Evolutionary conservation across 352 stramenopile genomes (phyloP).

Genomic region (Globisporangium spinosum): DNA sequence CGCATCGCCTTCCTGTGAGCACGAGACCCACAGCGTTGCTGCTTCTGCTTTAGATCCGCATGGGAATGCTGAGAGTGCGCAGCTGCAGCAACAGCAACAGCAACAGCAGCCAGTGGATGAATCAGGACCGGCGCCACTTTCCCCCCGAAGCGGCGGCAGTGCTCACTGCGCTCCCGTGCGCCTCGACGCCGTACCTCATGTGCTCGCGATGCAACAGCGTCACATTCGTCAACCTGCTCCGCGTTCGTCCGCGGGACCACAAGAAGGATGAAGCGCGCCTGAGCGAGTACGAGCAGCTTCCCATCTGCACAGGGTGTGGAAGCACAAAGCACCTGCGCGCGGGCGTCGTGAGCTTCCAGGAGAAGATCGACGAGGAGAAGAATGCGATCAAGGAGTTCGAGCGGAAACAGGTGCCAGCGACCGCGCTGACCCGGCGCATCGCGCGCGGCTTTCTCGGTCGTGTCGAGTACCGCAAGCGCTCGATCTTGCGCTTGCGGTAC

Average conservation of each 20-base stretch:
- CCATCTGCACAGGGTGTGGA: constrained; percentile 56
- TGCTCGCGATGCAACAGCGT: constrained; percentile 78
- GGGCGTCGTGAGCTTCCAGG: constrained; percentile 71
- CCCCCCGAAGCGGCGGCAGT: constrained; percentile 4
- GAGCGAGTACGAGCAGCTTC: constrained; percentile 52
- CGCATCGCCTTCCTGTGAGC: neutral
- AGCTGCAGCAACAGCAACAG: neutral
- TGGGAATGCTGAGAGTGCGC: neutral
- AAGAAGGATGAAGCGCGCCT: constrained; percentile 19
- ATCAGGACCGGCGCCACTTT: neutral
- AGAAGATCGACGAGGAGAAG: constrained; percentile 67
- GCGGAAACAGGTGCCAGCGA: constrained; percentile 43
- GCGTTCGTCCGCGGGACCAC: constrained; percentile 26
- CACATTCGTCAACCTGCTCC: constrained; percentile 64
- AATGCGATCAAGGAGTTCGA: constrained; percentile 66
- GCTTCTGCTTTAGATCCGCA: neutral
- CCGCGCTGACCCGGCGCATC: constrained; percentile 55
- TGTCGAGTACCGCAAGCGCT: constrained; percentile 43
- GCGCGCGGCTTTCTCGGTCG: constrained; percentile 59
- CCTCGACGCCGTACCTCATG: constrained; percentile 72
- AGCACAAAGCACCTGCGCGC: constrained; percentile 67
- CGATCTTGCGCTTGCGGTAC: constrained; percentile 44
- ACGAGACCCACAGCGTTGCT: neutral
- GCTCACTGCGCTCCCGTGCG: constrained; percentile 18
- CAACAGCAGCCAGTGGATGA: neutral